These are phyloP conservation scores for Flaveria floridana DNA, from an alignment of 140 eudicot species.

Conservation along the genomic window DNA sequence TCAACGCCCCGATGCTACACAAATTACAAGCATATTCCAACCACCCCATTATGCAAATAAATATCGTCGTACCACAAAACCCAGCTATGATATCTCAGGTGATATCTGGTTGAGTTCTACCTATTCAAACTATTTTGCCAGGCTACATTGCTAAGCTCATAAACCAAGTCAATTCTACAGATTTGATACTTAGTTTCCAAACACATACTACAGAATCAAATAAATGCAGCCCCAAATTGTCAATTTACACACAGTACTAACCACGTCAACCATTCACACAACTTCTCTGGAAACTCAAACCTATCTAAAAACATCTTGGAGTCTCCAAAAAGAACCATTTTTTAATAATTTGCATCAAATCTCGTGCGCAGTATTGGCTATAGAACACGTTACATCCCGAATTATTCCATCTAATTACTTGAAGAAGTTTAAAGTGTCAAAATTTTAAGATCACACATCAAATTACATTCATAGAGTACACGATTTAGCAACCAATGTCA, in stretches of 20 bases:
- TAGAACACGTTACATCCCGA: not conserved
- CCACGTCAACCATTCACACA: not conserved
- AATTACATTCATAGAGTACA: constrained; percentile 12
- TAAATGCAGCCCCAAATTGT: not conserved
- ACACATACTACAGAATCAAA: not conserved
- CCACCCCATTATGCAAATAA: not conserved
- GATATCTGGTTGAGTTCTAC: constrained; percentile 12
- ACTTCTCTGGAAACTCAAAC: constrained; percentile 7
- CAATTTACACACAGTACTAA: not conserved
- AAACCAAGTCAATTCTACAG: not conserved
- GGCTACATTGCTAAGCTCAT: constrained; percentile 13
- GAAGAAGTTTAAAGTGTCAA: not conserved
- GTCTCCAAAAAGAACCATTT: too few species aligned
- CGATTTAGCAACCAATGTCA: constrained; percentile 19
- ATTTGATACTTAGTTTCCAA: not conserved
- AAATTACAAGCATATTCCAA: not conserved
- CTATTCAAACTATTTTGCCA: constrained; percentile 4
- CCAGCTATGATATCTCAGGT: constrained; percentile 13
- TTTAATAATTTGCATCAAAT: not conserved
- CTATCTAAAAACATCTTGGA: constrained; percentile 3
- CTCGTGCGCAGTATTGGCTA: constrained; percentile 14
- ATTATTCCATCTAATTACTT: constrained; percentile 23
- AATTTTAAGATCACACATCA: constrained; percentile 13
- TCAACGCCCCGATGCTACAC: constrained; percentile 6
- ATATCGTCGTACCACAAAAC: not conserved